Base-by-base conservation (phyloP, 164 flowering plant genomes). In the Magnolia sinica region DNA sequence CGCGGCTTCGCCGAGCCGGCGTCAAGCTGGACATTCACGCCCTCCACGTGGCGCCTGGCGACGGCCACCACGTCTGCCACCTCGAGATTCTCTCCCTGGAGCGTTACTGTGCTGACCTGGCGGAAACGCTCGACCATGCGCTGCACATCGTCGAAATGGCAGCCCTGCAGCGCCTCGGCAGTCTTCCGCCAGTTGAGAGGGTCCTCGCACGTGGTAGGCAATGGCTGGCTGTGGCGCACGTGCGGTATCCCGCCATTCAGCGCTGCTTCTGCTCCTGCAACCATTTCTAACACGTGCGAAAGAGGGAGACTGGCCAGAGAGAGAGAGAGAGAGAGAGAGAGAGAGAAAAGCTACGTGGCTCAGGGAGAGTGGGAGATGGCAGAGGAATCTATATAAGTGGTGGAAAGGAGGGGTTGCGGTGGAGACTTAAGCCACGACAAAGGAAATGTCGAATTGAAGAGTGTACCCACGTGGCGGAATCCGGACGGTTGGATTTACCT, bases 131-230 rank as follows among this genome's bases (percentile, higher is more conserved):
- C 72, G 59, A 72, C 75, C 76, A 80, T 77, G 22, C 70, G 50
- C 61, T 63, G 72, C 50, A 82, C 82, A 37, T 80, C 81, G 14
- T 82, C 82, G 71, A 77, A 73, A 66, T 82, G 85, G 64, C 79
- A 73, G 20, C 80, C 81, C 29, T 65, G 79, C 61, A 82, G 45
- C 18, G 72, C 64, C 76, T 80, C 73, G 18, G 80, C 80, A 0
- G 82, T 81, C 77, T 37, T 55, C 7, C 70, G 76, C 85, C 85
- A 82, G 72, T 78, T 77, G 71, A 82, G 45, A 0, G 80, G 80
- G 27, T 82, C 84, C 31, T 37, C 58, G 24, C 29, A 16, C 18
- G 37, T 22, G 71, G 23, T 59, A 37, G 52, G 14, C 5, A 50
- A 10, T 4, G 29, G 27, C 16, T 11, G 23, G 7, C n/a, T 49